phyloP scores from a whole-genome alignment of 257 asterid genomes.

The Jacaranda mimosifolia region DNA sequence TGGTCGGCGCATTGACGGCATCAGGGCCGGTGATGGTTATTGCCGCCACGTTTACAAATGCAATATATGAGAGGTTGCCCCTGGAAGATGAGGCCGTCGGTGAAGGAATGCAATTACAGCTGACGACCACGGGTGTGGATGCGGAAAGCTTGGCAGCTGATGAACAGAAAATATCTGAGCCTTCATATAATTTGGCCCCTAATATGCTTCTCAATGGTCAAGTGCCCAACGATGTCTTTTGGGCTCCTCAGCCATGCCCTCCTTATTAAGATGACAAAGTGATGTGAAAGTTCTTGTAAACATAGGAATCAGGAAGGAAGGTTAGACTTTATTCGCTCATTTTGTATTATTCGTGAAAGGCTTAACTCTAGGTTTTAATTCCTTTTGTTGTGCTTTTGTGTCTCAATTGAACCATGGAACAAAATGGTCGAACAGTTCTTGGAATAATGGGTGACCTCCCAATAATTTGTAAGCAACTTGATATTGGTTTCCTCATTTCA shows the following conservation, averaged over 20 bases:
- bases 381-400: neutral
- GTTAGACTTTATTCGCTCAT: conserved; percentile 35
- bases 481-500: neutral
- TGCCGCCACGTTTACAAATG: conserved; percentile 76
- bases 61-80: conserved; percentile 78
- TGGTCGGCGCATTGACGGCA: conserved; percentile 65
- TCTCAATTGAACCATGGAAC: neutral
- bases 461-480: neutral
- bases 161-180: conserved; percentile 39
- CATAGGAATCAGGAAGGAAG: conserved; percentile 42
- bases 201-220: conserved; percentile 62
- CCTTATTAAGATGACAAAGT: conserved; percentile 44
- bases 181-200: conserved; percentile 53
- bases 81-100: conserved; percentile 56
- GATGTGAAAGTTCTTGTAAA: conserved; percentile 41
- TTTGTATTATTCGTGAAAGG: conserved; percentile 41
- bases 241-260: conserved; percentile 68
- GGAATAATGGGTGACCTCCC: neutral
- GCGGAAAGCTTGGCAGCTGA: conserved; percentile 26
- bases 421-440: neutral
- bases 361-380: conserved; percentile 32
- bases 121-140: conserved; percentile 27
- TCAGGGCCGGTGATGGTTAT: conserved; percentile 89
- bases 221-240: conserved; percentile 63
- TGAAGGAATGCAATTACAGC: conserved; percentile 11